A percentile compares a stretch with the other conserved stretches of the same genome.
phyloP scores from a whole-genome alignment of 1,139 yeast genomes.

The Candida tropicalis region DNA sequence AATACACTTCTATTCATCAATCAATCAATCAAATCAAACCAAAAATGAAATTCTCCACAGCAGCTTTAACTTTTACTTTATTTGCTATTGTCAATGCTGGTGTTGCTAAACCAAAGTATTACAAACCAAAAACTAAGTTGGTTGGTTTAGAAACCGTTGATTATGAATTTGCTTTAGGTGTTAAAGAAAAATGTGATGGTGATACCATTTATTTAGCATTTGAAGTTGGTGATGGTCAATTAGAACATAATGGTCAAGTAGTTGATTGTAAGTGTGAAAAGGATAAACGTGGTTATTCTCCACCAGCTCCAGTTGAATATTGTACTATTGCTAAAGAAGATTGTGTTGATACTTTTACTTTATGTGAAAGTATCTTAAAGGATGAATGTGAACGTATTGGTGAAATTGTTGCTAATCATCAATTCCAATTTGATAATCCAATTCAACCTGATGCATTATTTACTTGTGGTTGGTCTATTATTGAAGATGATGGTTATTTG shows the following conservation, averaged over 20 bases:
- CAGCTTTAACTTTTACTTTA: conserved; percentile 1
- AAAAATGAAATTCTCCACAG: conserved; percentile 6
- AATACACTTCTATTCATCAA: not conserved
- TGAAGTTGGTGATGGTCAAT: conserved; percentile 14
- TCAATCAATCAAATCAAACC: not conserved
- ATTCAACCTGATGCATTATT: conserved; percentile 13
- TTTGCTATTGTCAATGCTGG: conserved; percentile 4
- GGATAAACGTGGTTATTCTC: not conserved
- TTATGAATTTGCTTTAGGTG: conserved; percentile 13
- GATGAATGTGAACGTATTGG: conserved; percentile 41
- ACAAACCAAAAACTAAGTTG: conserved; percentile 5
- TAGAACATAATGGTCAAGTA: conserved; percentile 5
- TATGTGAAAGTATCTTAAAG: conserved; percentile 47
- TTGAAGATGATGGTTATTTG: conserved; percentile 24
- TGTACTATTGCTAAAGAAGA: not conserved
- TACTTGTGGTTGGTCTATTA: conserved; percentile 19
- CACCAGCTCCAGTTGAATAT: not conserved
- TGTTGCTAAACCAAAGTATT: not conserved
- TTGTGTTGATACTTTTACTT: conserved; percentile 32
- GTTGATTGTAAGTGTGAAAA: conserved; percentile 2
- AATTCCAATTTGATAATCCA: conserved; percentile 49
- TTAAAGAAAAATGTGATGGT: conserved; percentile 9
- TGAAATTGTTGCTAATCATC: conserved; percentile 47
- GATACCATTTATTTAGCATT: conserved; percentile 7
- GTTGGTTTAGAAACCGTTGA: conserved; percentile 8